phyloP scores from a whole-genome alignment of 352 stramenopile species.

The Pythium graminicola region DNA sequence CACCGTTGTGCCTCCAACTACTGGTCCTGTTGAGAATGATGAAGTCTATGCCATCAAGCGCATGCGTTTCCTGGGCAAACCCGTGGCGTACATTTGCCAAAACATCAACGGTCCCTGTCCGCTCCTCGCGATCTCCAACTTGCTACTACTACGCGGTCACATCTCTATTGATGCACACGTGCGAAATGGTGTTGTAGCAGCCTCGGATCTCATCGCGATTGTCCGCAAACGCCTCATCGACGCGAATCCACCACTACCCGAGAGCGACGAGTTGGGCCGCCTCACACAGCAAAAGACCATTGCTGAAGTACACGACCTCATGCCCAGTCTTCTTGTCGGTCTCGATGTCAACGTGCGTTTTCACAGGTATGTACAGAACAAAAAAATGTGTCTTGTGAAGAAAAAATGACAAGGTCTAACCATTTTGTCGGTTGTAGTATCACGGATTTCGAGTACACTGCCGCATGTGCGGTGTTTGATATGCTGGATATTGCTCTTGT shows the following conservation, averaged over 20 bases:
- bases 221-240: slow-evolving; percentile 85
- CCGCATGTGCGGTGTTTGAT: slow-evolving; percentile 94
- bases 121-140: slow-evolving; percentile 94
- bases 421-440: slow-evolving; percentile 35
- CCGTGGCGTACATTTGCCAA: slow-evolving; percentile 91
- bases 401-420: slow-evolving; percentile 3
- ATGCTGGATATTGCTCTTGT: slow-evolving; percentile 93
- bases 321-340: slow-evolving; percentile 93
- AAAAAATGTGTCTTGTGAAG: background rate
- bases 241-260: slow-evolving; percentile 59
- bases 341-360: slow-evolving; percentile 99
- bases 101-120: slow-evolving; percentile 98
- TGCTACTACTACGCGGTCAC: slow-evolving; percentile 89
- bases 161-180: slow-evolving; percentile 69
- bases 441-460: slow-evolving; percentile 94
- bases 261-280: slow-evolving; percentile 43
- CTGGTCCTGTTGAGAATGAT: background rate
- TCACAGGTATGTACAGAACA: slow-evolving; percentile 47
- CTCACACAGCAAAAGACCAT: slow-evolving; percentile 83
- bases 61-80: slow-evolving; percentile 68
- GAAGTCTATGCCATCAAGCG: slow-evolving; percentile 79
- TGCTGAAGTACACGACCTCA: slow-evolving; percentile 83
- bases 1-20: background rate
- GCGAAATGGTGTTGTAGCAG: slow-evolving; percentile 67
- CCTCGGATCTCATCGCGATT: slow-evolving; percentile 88